Conservation (phyloP, 176 grass and related monocot species). For the Melocanna baccifera region DNA sequence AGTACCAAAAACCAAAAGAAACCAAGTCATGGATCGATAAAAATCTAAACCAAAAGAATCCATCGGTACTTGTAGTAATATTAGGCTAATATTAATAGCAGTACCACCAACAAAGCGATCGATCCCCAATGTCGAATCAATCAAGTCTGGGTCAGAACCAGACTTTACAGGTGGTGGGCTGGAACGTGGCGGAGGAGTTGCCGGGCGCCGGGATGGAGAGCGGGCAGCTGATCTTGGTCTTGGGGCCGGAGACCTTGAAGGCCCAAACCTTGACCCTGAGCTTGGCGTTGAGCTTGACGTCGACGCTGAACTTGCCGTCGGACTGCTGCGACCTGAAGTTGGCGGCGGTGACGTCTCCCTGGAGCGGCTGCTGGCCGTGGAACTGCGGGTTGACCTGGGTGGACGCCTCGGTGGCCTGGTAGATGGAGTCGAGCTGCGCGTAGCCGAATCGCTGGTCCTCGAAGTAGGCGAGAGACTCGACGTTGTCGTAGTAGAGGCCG, state of each 20-base stretch:
- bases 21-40: neutral
- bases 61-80: too few species aligned
- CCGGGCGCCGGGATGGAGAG: constrained; percentile 30
- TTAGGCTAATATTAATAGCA: neutral
- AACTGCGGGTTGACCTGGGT: constrained; percentile 1
- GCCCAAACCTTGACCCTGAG: constrained; percentile 49
- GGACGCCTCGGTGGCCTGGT: constrained; percentile 27
- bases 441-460: constrained; percentile 48
- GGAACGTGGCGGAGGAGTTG: neutral
- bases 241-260: constrained; percentile 15
- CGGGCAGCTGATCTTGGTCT: constrained; percentile 28
- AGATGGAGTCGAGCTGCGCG: constrained; percentile 46
- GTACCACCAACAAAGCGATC: neutral
- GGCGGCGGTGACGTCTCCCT: constrained; percentile 3
- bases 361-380: constrained; percentile 20
- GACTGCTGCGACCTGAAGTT: neutral
- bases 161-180: constrained; percentile 38
- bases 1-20: neutral
- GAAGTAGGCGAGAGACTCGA: constrained; percentile 47
- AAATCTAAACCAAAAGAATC: neutral
- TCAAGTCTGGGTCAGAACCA: constrained; percentile 32
- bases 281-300: constrained; percentile 43
- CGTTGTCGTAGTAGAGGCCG: constrained; percentile 62
- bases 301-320: constrained; percentile 10
- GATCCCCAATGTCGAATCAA: neutral